phyloP scores from a whole-genome alignment of 2,329 filamentous ascomycete species.

The Beauveria rudraprayagi region DNA sequence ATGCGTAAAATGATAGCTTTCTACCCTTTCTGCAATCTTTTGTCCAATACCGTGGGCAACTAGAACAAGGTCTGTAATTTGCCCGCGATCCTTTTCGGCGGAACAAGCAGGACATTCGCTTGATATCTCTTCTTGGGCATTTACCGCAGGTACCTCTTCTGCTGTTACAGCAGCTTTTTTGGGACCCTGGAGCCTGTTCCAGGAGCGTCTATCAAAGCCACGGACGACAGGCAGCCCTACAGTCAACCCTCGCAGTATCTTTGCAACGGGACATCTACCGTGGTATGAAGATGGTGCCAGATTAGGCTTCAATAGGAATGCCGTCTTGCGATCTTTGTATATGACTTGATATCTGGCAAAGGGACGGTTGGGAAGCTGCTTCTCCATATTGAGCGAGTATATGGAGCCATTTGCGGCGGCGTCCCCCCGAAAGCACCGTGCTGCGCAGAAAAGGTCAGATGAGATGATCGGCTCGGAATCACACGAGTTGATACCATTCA shows the following conservation, averaged over 20 bases:
- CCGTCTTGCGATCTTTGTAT: constrained; percentile 68
- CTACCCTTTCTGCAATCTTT: constrained; percentile 87
- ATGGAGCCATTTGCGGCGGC: constrained; percentile 47
- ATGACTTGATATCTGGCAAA: constrained; percentile 77
- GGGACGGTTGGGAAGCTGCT: constrained; percentile 39
- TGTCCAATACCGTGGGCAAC: constrained; percentile 96
- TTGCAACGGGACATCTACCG: constrained; percentile 69
- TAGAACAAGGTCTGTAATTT: constrained; percentile 79
- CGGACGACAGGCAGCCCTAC: constrained; percentile 84
- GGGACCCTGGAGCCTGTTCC: constrained; percentile 62
- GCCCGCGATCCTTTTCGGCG: constrained; percentile 54
- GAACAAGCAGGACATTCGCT: constrained; percentile 48
- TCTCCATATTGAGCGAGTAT: constrained; percentile 25
- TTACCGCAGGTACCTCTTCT: constrained; percentile 18
- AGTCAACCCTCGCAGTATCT: constrained; percentile 73
- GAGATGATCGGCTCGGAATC: constrained; percentile 33
- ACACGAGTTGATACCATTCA: constrained; percentile 11
- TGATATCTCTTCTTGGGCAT: constrained; percentile 21
- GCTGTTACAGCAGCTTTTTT: constrained; percentile 26
- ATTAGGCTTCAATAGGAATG: constrained; percentile 80
- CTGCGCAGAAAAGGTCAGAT: constrained; percentile 50
- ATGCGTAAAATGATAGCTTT: constrained; percentile 96
- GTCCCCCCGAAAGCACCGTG: constrained; percentile 51
- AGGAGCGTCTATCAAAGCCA: constrained; percentile 72
- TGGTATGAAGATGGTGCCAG: constrained; percentile 80